Evolutionary conservation across 176 grass and related monocot species (phyloP).

Genomic region (Zizania latifolia): DNA sequence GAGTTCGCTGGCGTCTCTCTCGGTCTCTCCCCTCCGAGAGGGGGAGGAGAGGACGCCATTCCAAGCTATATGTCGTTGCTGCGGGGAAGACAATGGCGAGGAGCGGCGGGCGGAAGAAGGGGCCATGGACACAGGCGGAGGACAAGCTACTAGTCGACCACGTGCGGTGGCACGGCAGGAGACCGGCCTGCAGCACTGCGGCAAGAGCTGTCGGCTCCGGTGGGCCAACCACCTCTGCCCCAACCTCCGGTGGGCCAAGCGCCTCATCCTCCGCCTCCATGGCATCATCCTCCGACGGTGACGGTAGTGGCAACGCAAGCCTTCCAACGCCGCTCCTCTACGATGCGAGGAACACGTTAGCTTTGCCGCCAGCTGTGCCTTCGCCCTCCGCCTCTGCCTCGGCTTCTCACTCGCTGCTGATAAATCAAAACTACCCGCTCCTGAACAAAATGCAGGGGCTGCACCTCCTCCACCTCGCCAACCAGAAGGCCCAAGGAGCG

Average conservation of each 20-base stretch:
- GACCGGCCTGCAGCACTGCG: conserved; percentile 65
- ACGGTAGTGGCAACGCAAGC: background rate
- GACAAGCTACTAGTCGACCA: conserved; percentile 69
- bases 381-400: background rate
- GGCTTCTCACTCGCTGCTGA: conserved; percentile 16
- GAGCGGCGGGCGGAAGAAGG: conserved; percentile 54
- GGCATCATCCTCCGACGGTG: conserved; percentile 28
- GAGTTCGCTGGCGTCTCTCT: background rate
- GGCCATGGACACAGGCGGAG: conserved; percentile 88
- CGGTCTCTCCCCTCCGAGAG: conserved; percentile 35
- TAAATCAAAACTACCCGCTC: conserved; percentile 38
- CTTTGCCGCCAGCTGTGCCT: background rate
- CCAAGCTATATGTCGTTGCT: too few relatives aligned
- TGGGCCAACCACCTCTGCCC: conserved; percentile 96
- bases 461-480: conserved; percentile 14
- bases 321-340: conserved; percentile 13
- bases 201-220: conserved; percentile 91
- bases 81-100: conserved; percentile 29
- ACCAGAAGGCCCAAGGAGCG: background rate
- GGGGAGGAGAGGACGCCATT: conserved; percentile 34
- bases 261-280: conserved; percentile 73
- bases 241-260: conserved; percentile 86
- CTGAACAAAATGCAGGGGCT: conserved; percentile 37
- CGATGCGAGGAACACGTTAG: conserved; percentile 26
- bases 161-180: conserved; percentile 72